phyloP scores from a whole-genome alignment of 1,284 basidiomycete genomes.

The Rhodotorula sp. region DNA sequence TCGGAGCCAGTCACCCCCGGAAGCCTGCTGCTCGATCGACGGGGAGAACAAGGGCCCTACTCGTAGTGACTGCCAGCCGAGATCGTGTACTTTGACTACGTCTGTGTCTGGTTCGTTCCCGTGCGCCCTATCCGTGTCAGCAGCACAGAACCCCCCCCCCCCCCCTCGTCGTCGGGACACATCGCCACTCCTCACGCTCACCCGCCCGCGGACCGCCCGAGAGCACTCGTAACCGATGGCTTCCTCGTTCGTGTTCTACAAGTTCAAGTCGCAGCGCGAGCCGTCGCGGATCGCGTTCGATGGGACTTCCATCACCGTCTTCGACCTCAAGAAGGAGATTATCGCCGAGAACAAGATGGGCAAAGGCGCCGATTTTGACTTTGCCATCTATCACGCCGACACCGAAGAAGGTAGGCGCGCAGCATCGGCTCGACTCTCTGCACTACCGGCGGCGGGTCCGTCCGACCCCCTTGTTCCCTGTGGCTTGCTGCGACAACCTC shows the following conservation, averaged over 20 bases:
- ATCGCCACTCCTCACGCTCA: no score
- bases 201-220: no score
- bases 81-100: no score
- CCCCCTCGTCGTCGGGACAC: not conserved
- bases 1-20: no score
- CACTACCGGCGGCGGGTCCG: no score
- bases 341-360: constrained; percentile 89
- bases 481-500: no score
- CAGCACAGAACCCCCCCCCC: not conserved
- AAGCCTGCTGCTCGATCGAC: no score
- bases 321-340: constrained; percentile 98
- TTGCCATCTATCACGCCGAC: constrained; percentile 73
- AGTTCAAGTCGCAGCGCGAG: constrained; percentile 91
- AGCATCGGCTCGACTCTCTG: no score
- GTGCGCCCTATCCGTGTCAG: no score
- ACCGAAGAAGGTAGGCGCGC: constrained; percentile 73
- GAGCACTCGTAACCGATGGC: not conserved
- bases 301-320: constrained; percentile 96
- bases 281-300: constrained; percentile 96
- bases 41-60: no score
- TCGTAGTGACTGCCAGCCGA: no score
- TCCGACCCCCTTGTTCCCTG: not conserved
- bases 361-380: constrained; percentile 94
- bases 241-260: constrained; percentile 74
- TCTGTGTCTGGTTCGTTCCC: no score